Conservation (phyloP, 306 rosid species). For the Cicer judaicum region DNA sequence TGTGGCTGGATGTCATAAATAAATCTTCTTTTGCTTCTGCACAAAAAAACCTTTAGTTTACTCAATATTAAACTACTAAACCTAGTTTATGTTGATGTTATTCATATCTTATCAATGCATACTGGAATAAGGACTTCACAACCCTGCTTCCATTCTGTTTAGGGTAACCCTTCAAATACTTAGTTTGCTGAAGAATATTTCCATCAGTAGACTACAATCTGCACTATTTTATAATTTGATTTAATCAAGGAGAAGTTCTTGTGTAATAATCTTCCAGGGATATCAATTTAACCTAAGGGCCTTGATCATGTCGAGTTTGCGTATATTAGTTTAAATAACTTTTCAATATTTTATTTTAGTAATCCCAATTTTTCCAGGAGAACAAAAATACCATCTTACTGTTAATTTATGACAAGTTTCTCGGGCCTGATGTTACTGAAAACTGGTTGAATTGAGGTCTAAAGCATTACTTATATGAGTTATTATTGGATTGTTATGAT, state of each 20-base stretch:
- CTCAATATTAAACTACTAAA: conserved; percentile 8
- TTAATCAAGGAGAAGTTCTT: conserved; percentile 10
- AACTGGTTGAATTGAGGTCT: conserved; percentile 18
- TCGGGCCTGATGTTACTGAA: not conserved
- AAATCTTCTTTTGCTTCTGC: too few species aligned
- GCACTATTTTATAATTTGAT: not conserved
- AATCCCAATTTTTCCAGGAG: conserved; percentile 10
- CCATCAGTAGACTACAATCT: not conserved
- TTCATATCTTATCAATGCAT: conserved; percentile 5
- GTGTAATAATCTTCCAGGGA: not conserved
- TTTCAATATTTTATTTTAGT: not conserved
- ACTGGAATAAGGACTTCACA: conserved; percentile 1
- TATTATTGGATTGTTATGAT: conserved; percentile 15
- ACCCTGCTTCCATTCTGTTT: not conserved
- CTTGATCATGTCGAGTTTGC: conserved; percentile 11
- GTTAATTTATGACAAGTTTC: not conserved
- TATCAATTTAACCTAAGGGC: not conserved
- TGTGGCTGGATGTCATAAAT: too few species aligned
- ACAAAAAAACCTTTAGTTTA: not conserved
- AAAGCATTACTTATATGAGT: conserved; percentile 26
- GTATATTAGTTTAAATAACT: conserved; percentile 10
- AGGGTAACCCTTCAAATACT: conserved; percentile 27
- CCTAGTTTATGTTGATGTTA: not conserved
- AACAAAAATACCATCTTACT: not conserved
- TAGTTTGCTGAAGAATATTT: conserved; percentile 6